These are phyloP conservation scores for Clarireedia paspali DNA, from an alignment of 2,329 filamentous ascomycete species.

Conservation along the genomic window DNA sequence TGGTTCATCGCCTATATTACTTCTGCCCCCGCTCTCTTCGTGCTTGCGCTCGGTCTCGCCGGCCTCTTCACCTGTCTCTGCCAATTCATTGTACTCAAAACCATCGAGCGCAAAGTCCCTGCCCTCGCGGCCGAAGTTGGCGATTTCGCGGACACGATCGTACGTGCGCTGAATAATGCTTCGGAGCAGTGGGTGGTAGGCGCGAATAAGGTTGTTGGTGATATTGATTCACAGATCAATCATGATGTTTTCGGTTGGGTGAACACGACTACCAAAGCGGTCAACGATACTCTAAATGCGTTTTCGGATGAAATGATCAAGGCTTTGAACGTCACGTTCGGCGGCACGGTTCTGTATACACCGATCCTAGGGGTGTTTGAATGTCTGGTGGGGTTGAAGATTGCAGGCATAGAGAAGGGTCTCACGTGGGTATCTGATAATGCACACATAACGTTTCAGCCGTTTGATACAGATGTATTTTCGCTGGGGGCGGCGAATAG, in stretches of 20 bases:
- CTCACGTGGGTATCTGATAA: constrained; percentile 92
- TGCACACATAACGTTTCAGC: constrained; percentile 73
- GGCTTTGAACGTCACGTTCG: constrained; percentile 70
- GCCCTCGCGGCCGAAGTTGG: constrained; percentile 56
- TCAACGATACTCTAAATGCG: constrained; percentile 77
- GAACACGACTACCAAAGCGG: constrained; percentile 68
- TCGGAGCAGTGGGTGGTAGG: constrained; percentile 56
- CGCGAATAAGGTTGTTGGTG: constrained; percentile 53
- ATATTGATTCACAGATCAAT: constrained; percentile 68
- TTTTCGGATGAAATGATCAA: constrained; percentile 73
- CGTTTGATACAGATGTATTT: constrained; percentile 73
- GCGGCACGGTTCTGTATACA: constrained; percentile 69
- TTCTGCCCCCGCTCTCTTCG: constrained; percentile 58
- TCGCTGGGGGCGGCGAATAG: constrained; percentile 65
- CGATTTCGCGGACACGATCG: constrained; percentile 57
- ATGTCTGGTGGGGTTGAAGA: constrained; percentile 83
- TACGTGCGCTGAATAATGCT: constrained; percentile 53
- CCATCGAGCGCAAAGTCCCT: constrained; percentile 57
- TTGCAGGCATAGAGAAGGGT: constrained; percentile 75
- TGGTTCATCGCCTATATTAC: constrained; percentile 66
- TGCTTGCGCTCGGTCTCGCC: constrained; percentile 58
- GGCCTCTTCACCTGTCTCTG: constrained; percentile 60
- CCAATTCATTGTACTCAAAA: constrained; percentile 57
- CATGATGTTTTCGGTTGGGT: constrained; percentile 81
- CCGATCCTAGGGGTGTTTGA: constrained; percentile 74